A percentile compares a stretch with the other conserved stretches of the same genome.
Conservation (phyloP, 192 early-diverging fungal genomes). For the Backusella westeae region DNA sequence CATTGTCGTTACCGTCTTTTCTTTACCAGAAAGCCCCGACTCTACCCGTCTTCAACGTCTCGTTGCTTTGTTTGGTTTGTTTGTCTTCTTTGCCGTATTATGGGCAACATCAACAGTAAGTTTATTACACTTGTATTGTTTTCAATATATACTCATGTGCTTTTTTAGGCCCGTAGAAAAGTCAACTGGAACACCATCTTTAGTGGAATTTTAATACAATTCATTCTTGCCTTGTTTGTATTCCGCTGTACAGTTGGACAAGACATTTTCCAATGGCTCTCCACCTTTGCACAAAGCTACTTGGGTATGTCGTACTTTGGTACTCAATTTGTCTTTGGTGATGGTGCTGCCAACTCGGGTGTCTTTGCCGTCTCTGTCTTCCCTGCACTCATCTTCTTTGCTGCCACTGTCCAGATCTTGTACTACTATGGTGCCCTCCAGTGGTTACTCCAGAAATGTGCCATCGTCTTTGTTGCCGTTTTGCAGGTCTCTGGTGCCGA, state of each 20-base stretch:
- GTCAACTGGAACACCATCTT: slow-evolving; percentile 78
- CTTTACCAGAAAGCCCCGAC: slow-evolving; percentile 42
- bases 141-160: neutral
- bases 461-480: slow-evolving; percentile 57
- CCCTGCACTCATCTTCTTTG: slow-evolving; percentile 88
- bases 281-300: slow-evolving; percentile 53
- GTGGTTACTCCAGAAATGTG: slow-evolving; percentile 70
- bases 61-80: slow-evolving; percentile 73
- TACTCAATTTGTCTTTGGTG: slow-evolving; percentile 68
- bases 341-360: slow-evolving; percentile 34
- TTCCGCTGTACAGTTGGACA: slow-evolving; percentile 68
- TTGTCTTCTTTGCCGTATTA: slow-evolving; percentile 50
- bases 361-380: slow-evolving; percentile 72
- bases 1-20: slow-evolving; percentile 54
- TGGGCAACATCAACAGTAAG: slow-evolving; percentile 51
- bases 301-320: slow-evolving; percentile 69
- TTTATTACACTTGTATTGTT: neutral
- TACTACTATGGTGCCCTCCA: slow-evolving; percentile 85
- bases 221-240: slow-evolving; percentile 77
- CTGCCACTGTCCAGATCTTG: slow-evolving; percentile 77
- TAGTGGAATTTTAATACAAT: slow-evolving; percentile 70
- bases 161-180: slow-evolving; percentile 46
- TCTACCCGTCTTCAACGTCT: slow-evolving; percentile 68
- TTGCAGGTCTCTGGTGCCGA: slow-evolving; percentile 82
- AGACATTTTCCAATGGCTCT: slow-evolving; percentile 71